These are phyloP conservation scores for Neocucurbitaria cava DNA, from an alignment of 2,329 filamentous ascomycete species.

Conservation along the genomic window DNA sequence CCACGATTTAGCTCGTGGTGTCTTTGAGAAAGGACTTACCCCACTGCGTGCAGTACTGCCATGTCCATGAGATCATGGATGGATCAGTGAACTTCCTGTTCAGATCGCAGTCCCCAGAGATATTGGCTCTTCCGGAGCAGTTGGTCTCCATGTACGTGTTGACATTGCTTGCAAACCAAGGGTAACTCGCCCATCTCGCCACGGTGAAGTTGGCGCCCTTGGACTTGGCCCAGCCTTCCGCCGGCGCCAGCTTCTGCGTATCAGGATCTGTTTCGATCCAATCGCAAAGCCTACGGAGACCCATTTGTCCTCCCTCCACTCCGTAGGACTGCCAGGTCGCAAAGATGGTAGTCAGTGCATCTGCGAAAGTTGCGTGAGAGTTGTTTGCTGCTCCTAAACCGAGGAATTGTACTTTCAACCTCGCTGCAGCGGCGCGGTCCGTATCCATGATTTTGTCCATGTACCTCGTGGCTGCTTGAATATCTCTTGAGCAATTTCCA, in stretches of 20 bases:
- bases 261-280: slow-evolving; percentile 54
- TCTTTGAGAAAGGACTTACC: slow-evolving; percentile 33
- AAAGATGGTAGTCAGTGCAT: slow-evolving; percentile 51
- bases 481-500: slow-evolving; percentile 58
- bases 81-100: slow-evolving; percentile 45
- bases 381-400: slow-evolving; percentile 56
- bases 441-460: slow-evolving; percentile 56
- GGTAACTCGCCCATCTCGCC: slow-evolving; percentile 53
- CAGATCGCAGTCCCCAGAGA: slow-evolving; percentile 47
- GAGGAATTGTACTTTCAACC: slow-evolving; percentile 58
- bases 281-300: slow-evolving; percentile 55
- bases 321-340: slow-evolving; percentile 56
- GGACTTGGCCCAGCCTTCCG: slow-evolving; percentile 51
- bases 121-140: slow-evolving; percentile 45
- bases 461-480: slow-evolving; percentile 57
- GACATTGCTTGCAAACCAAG: slow-evolving; percentile 45
- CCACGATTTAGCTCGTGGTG: no score
- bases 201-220: slow-evolving; percentile 53
- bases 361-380: slow-evolving; percentile 56
- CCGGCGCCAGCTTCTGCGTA: slow-evolving; percentile 45
- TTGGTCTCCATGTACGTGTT: slow-evolving; percentile 52
- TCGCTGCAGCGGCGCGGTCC: slow-evolving; percentile 41
- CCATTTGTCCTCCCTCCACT: slow-evolving; percentile 42
- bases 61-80: slow-evolving; percentile 54
- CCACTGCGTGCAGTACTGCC: slow-evolving; percentile 63